A percentile compares a stretch with the other conserved stretches of the same genome.
Conservation (phyloP, 176 grass and related monocot genomes). For the Juncus inflexus region DNA sequence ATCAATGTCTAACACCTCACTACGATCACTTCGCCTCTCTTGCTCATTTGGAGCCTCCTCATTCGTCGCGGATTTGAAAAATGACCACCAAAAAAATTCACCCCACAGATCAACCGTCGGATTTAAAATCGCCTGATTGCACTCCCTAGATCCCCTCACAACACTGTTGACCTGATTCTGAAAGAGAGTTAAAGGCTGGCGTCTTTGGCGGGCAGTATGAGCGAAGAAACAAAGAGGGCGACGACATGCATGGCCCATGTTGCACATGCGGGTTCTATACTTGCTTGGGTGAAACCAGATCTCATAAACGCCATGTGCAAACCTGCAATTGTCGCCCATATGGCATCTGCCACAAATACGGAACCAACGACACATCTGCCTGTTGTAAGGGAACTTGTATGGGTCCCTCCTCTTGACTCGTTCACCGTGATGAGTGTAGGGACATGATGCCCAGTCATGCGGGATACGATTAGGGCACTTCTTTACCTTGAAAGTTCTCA, state of each 20-base stretch:
- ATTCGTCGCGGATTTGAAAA: too few species aligned
- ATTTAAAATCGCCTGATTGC: too few species aligned
- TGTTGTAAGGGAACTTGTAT: conserved; percentile 51
- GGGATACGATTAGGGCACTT: conserved; percentile 44
- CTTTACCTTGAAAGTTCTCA: conserved; percentile 73
- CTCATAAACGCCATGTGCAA: conserved; percentile 74
- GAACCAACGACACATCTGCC: conserved; percentile 62
- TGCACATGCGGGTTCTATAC: conserved; percentile 86
- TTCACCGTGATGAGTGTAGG: conserved; percentile 71
- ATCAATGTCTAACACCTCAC: not conserved
- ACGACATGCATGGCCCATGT: conserved; percentile 59
- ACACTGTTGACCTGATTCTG: not conserved
- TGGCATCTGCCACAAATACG: conserved; percentile 47
- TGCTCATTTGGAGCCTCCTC: too few species aligned
- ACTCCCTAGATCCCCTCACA: too few species aligned
- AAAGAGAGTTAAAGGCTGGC: conserved; percentile 16
- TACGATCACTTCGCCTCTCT: not conserved
- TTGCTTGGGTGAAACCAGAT: conserved; percentile 86
- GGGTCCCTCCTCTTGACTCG: conserved; percentile 58
- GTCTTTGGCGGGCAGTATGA: conserved; percentile 67
- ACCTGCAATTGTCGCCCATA: conserved; percentile 67
- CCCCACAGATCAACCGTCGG: too few species aligned
- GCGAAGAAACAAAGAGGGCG: conserved; percentile 95
- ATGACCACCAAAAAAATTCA: too few species aligned
- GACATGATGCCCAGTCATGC: conserved; percentile 75